Evolutionary conservation across 139 green algal species (phyloP), one percentile per base, ranked within the genome.

Genomic region (Auxenochlorella pyrenoidosa): DNA sequence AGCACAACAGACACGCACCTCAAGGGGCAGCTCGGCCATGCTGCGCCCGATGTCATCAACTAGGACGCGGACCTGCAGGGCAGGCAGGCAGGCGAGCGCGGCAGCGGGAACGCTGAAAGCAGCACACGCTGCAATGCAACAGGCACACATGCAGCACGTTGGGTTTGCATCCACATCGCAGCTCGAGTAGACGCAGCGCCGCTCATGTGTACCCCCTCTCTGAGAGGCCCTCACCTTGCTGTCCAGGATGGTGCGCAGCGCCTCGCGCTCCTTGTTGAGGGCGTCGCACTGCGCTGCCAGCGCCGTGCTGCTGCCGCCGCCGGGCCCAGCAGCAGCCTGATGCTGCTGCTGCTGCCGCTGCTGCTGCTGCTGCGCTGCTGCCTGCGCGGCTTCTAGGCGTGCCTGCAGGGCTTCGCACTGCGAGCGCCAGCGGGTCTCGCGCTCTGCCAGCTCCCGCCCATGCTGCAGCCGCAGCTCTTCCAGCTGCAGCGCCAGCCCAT

Each of bases 211-310:
- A 21, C 38, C 28, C 68, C n/a, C n/a, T n/a, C n/a, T n/a, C n/a
- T n/a, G n/a, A n/a, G n/a, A n/a, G 68, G 30, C n/a, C 6, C n/a
- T 34, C 30, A 97, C 93, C 88, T 96, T 96, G 86, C 86, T 90
- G 51, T 97, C 92, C 44, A 97, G 88, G 83, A 98, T 98, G 60
- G 94, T 94, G 41, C 94, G 93, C 71, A 97, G 89, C 19, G 95
- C 95, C 19, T 89, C 90, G 0, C 94, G 91, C 89, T 97, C 95
- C 83, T 95, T 95, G 54, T 75, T 65, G 34, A 94, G 73, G 71
- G 70, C 70, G 19, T 75, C 76, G 66, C 90, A 41, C 78, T 93
- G 63, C 36, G n/a, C 40, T n/a, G n/a, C 83, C 36, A 59, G 16
- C 18, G 70, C 51, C 59, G 43, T 66, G 65, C 63, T 70, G 78